Evolutionary conservation across 495 filamentous ascomycete genomes (phyloP), one percentile per base, ranked within the genome.

Genomic region (Tricharina praecox): DNA sequence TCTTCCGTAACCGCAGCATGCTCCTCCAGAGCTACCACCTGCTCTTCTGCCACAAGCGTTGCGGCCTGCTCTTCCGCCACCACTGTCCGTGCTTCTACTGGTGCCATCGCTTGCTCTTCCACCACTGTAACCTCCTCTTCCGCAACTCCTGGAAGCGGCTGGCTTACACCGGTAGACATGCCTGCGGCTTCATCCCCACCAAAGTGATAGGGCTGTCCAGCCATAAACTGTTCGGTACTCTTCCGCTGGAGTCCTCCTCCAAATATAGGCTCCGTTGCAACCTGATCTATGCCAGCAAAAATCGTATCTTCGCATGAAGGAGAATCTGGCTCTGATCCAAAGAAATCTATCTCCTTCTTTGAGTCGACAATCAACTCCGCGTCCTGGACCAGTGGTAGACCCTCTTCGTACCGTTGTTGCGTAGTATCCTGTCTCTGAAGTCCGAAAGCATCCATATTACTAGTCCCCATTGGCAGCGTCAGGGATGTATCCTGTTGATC

Each of bases 211-310:
- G 46, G 55, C 41, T 30, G 51, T 46, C 7, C 61, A 53, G 47
- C 64, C 45, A 78, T 54, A 4, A 70, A 74, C 53, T 78, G 75
- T 55, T 62, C 64, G 9, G 75, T 77, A 9, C 72, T 74, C 50
- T 79, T 81, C 49, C 74, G 67, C 40, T 76, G 66, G 23, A 77
- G 50, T 0, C 57, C 47, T 0, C 57, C 47, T 30, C 25, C 28
- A 33, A 46, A 46, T 8, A 2, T 20, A 8, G 43, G 43, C 3
- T 34, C 18, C 25, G 28, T 19, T 1, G 43, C 24, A 28, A 35
- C 28, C 19, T 23, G 13, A 21, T 33, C 25, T 7, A 46, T 33
- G 5, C 30, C 52, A 15, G 20, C 52, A 45, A 50, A 55, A 34
- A 75, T n/a, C n/a, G n/a, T 76, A 42, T 71, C 71, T 45, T 73